Base-by-base conservation (phyloP, 257 asterid genomes). In the Przewalskia tangutica region DNA sequence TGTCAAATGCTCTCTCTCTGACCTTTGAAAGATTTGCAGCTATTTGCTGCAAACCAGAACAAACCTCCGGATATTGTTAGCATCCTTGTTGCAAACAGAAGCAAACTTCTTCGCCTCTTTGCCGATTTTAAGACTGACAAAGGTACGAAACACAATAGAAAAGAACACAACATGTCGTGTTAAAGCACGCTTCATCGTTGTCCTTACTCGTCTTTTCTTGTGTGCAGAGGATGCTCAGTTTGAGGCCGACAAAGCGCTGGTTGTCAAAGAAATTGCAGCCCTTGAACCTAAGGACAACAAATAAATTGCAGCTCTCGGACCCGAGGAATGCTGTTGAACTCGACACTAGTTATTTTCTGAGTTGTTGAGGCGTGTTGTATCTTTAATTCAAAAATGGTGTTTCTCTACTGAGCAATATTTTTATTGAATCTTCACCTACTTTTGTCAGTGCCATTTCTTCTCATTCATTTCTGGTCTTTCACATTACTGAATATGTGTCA, bases 181-280 rank as follows among this genome's bases (percentile, higher is more conserved):
- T 20, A 60, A 60, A 3, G 16, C 71, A 60, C 20, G 42, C 6
- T 13, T 63, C 71, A 60, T 27, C 23, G 5, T 13, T 50, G 83
- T 34, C 82, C 65, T 88, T 13, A 85, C 14, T 42, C 12, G 17
- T 55, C 16, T 17, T 32, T 79, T 32, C 79, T 86, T 62, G n/a
- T 79, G 62, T 86, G 77, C 93, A 95, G 98, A 95, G 93, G 97
- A 95, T 16, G 97, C 90, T 58, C 95, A 89, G 88, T 95, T 95
- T 84, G 97, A 93, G 85, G 97, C 96, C 6, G 97, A 95, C 82
- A 95, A 93, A 89, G 91, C 97, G 13, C 97, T 91, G 87, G 98
- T 92, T 3, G 93, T 95, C 17, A 92, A 85, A 88, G 97, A 95
- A 87, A 95, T 95, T 55, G 93, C 96, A 8, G 94, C 90, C 9